Evolutionary conservation across 768 basidiomycete genomes (phyloP), one percentile per base, ranked within the genome.

Genomic region (Dacryopinax primogenitus): DNA sequence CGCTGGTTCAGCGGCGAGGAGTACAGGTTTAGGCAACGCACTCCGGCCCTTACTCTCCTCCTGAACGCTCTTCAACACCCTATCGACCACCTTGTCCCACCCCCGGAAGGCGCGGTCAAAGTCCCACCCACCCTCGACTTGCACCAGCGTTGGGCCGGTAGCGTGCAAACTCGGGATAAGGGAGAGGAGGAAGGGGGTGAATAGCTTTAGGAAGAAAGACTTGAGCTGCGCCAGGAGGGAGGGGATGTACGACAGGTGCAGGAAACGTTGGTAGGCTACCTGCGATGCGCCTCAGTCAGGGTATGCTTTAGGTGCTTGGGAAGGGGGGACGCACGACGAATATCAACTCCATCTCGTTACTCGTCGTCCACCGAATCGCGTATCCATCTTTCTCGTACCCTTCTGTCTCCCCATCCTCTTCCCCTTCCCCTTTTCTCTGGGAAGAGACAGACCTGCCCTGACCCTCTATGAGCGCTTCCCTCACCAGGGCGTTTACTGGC

Each of bases 191-290:
- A 92, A 87, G 0, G 91, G 90, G 69, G 88, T 83, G 71, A 91
- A 96, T 65, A 90, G 81, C 72, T 90, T 86, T 69, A 95, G 77
- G 72, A 98, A 99, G 47, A 95, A 80, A 0, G 84, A 77, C 71
- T 92, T 92, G 71, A 94, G 81, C 3, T 88, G 83, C 13, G 77
- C 76, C 28, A 99, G 81, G 21, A 99, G 84, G 45, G 92, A 89
- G 0, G 94, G 91, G 65, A 96, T 87, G 72, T 97, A 98, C 9
- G 92, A 86, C 36, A 99, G 81, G 67, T 95, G 93, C 18, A 99
- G 81, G 66, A 99, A 92, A 65, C 94, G 89, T 72, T 96, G 93
- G 78, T 96, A 98, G 37, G 93, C 92, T 64, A 95, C 92, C 92
- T 95, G 71, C 11, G 37, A 30, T 33, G 23, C 26, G 30, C 39